Conservation (phyloP, 1,139 yeast genomes). For the Debaryomyces sp. region DNA sequence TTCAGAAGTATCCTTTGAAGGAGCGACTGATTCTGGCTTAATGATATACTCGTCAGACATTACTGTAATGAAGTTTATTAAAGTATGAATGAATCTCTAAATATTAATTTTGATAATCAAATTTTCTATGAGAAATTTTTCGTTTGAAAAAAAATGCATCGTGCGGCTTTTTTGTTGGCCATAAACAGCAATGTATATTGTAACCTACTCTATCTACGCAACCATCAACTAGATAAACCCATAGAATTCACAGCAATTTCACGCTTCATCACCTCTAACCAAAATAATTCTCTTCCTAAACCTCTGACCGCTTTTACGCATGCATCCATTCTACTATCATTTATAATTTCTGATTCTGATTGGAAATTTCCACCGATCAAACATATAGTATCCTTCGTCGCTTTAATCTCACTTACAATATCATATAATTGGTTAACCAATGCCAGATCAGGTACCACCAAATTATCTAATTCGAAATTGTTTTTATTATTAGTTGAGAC, state of each 20-base stretch:
- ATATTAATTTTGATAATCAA: constrained; percentile 1
- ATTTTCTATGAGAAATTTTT: constrained; percentile 8
- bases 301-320: constrained; percentile 62
- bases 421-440: constrained; percentile 57
- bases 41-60: constrained; percentile 74
- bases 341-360: constrained; percentile 36
- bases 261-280: constrained; percentile 42
- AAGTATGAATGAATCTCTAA: constrained; percentile 1
- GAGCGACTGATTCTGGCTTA: constrained; percentile 84
- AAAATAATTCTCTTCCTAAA: constrained; percentile 77
- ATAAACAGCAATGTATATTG: background rate
- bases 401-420: constrained; percentile 64
- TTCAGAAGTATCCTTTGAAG: constrained; percentile 83
- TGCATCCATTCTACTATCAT: constrained; percentile 44
- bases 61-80: constrained; percentile 15
- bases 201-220: background rate
- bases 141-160: constrained; percentile 15
- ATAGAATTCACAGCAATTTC: constrained; percentile 33
- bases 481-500: constrained; percentile 21
- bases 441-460: constrained; percentile 46
- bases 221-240: constrained; percentile 18
- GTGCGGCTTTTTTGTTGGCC: constrained; percentile 23
- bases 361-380: constrained; percentile 57
- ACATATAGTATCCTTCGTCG: constrained; percentile 66
- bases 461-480: constrained; percentile 30